phyloP scores from a whole-genome alignment of 768 basidiomycete genomes.

The Termitomyces sp. region DNA sequence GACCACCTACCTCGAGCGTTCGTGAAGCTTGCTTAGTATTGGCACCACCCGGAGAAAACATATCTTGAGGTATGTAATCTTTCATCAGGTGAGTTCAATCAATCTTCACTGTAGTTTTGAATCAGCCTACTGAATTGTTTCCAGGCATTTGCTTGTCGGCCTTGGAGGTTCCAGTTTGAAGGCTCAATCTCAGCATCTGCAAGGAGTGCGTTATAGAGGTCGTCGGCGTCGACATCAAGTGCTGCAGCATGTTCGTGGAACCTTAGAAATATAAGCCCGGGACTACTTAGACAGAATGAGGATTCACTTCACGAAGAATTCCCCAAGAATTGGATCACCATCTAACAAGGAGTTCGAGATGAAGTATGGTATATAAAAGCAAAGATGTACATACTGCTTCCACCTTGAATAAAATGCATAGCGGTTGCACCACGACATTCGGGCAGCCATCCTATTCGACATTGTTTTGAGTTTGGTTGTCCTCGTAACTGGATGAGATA shows the following conservation, averaged over 20 bases:
- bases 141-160: conserved; percentile 56
- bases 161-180: conserved; percentile 60
- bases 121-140: conserved; percentile 40
- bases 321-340: conserved; percentile 59
- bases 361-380: neutral
- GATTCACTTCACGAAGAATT: conserved; percentile 61
- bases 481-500: neutral
- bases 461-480: neutral
- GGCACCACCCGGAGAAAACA: conserved; percentile 45
- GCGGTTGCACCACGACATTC: conserved; percentile 58
- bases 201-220: conserved; percentile 53
- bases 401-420: conserved; percentile 54
- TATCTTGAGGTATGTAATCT: conserved; percentile 40
- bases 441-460: conserved; percentile 56
- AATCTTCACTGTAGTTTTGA: neutral
- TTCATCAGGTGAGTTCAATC: neutral
- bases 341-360: conserved; percentile 29
- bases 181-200: conserved; percentile 58
- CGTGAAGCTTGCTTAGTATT: conserved; percentile 62
- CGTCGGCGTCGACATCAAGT: conserved; percentile 44
- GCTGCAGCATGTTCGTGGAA: conserved; percentile 46
- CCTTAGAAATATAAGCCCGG: conserved; percentile 24
- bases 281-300: neutral
- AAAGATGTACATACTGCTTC: conserved; percentile 45
- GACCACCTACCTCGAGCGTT: conserved; percentile 46